Base-by-base conservation (phyloP, 2,329 filamentous ascomycete species). In the Microdochium paspali region DNA sequence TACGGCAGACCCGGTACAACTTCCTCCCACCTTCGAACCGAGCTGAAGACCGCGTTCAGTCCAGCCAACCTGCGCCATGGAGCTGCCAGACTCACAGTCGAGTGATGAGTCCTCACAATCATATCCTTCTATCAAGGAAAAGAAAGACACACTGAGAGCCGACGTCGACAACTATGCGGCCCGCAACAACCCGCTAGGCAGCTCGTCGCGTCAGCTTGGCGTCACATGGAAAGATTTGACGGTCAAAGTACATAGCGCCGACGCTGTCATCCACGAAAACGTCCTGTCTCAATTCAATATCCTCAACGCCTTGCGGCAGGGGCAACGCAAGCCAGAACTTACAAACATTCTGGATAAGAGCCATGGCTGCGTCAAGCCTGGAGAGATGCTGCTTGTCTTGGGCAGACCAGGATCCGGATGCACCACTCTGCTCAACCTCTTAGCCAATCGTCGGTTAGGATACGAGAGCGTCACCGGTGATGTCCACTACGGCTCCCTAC, bases 241-340 rank as follows among this genome's bases (percentile, higher is more conserved):
- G 0, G 82, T 87, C 18, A 71, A 80, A 46, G 83, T 77, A 15
- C 66, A 78, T 58, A 75, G 76, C 24, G 66, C 80, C 13, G 78
- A 82, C 24, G 76, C 82, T 2, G 77, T 80, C 10, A 68, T 85
- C 26, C 80, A 85, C 52, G 82, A 86, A 54, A 79, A 85, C 45
- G 74, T 84, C 44, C 46, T 79, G 1, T 77, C 77, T 0, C 80
- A 78, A 52, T 77, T 74, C 66, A 79, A 78, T 57, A 61, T 82
- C 2, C 67, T 71, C 24, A 69, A 74, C 30, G 65, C 72, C n/a
- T 54, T 76, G 53, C 73, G 69, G 54, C 79, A 82, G 53, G 67
- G 66, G 48, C 68, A 67, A 53, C 68, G 67, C 40, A 80, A 77
- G 54, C 73, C 77, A 40, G 35, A 40, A 18, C 35, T 40, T 26